Base-by-base conservation (phyloP, 2,329 filamentous ascomycete genomes). In the Calonectria henricotiae region DNA sequence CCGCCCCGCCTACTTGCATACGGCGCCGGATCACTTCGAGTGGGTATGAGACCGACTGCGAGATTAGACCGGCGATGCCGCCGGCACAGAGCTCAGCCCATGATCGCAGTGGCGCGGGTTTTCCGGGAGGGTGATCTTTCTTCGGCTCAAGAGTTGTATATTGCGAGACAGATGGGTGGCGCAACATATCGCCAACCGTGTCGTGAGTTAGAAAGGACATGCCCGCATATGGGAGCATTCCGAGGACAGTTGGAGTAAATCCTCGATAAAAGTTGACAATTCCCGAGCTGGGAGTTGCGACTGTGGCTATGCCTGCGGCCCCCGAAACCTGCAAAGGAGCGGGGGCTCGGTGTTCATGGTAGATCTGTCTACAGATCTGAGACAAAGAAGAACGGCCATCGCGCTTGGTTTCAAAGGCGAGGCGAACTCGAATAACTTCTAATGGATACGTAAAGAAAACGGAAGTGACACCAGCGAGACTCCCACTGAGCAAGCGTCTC, bases 401-500 rank as follows among this genome's bases (percentile, higher is more conserved):
- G 37, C 87, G 87, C 77, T 93, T 95, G 4, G 96, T 99, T 85
- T 99, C 96, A 78, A 98, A 99, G 0, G 96, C 96, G 37, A 99
- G 84, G 15, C 96, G 93, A 66, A 99, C 96, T 43, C 96, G 89
- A 63, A 98, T 93, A 15, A 99, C 91, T 83, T 99, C 96, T 7
- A 99, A 85, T 0, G 96, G 96, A 77, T 99, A 99, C 35, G 96
- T 98, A 83, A 96, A 94, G 83, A 98, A 97, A 62, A 99, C 96
- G 6, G 93, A 96, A 1, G 95, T 94, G 71, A 97, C 92, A 68
- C 96, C 96, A 9, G 94, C 93, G 37, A 94, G 79, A 69, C 91
- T 91, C 55, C 94, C 94, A 69, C 91, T 92, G 27, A 93, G 77
- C 60, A 96, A 89, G 12, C 96, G 90, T 61, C 96, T 90, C 32